Percentiles rank a stretch among this genome's conserved stretches.
Conservation (phyloP, 2,329 filamentous ascomycete genomes). For the Atkinsonella texensis region DNA sequence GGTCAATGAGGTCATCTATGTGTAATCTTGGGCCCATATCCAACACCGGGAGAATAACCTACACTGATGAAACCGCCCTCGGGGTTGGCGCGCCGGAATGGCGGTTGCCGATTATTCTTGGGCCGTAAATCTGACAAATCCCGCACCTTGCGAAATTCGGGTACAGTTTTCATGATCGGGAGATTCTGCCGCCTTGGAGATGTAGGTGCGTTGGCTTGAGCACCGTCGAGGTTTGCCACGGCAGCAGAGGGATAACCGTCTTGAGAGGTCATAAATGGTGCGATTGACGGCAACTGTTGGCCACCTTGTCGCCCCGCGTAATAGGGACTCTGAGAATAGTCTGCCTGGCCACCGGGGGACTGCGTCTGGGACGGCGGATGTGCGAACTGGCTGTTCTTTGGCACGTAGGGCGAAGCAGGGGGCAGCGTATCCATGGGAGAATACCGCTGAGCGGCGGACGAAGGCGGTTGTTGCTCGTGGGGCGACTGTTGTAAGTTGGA, state of each 20-base stretch:
- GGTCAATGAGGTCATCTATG: not conserved
- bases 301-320: conserved; percentile 35
- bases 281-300: conserved; percentile 64
- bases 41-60: conserved; percentile 25
- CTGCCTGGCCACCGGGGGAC: conserved; percentile 62
- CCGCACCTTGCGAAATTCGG: conserved; percentile 74
- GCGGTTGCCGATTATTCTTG: conserved; percentile 74
- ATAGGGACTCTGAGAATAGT: conserved; percentile 49
- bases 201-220: conserved; percentile 45
- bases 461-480: conserved; percentile 47
- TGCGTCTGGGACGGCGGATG: conserved; percentile 49
- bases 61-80: conserved; percentile 98
- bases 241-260: conserved; percentile 64
- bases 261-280: conserved; percentile 54
- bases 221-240: conserved; percentile 57
- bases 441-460: conserved; percentile 78
- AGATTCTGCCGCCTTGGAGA: conserved; percentile 43
- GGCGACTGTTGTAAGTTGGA: conserved; percentile 64
- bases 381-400: conserved; percentile 47
- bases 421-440: conserved; percentile 90
- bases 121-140: conserved; percentile 64
- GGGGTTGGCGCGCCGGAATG: conserved; percentile 85
- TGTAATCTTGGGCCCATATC: not conserved
- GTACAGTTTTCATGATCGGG: conserved; percentile 52
- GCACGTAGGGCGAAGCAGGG: conserved; percentile 64